Base-by-base conservation (phyloP, 352 stramenopile species). In the Phytopythium sindhum region DNA sequence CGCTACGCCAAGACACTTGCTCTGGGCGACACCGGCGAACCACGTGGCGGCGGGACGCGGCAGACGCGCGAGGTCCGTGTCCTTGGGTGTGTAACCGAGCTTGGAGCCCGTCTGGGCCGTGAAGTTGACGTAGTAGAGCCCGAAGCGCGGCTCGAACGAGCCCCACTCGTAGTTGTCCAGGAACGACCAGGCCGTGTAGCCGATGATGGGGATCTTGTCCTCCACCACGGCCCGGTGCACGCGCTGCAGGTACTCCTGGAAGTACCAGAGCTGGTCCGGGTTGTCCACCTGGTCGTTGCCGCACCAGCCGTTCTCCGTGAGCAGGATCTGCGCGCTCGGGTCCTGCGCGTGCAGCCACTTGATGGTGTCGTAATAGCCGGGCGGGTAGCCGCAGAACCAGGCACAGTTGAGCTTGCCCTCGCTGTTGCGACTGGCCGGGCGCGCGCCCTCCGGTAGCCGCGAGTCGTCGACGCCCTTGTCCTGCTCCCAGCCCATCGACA, bases 121-220 rank as follows among this genome's bases (percentile, higher is more conserved):
- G 64, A 78, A 89, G 57, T 89, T 78, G 48, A 86, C 77, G 66
- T 87, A 85, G 68, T 82, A 89, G 53, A 89, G 70, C 17, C 80
- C 80, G 66, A 87, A 89, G 55, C 80, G 77, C 10, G 73, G 71
- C 23, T 67, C 64, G 64, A 74, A 85, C 54, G 75, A 67, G 24
- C 76, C 76, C 63, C 76, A 85, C 64, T 70, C 74, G 44, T 74
- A 80, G 29, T 78, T 82, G 48, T 84, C 77, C n/a, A 78, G 67
- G 2, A 78, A 77, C 11, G 64, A 74, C 68, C 68, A 74, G 9
- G 68, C 68, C 28, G 68, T 74, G 68, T 74, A 74, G 0, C 68
- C 68, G 24, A 74, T 69, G 10, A 74, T 51, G 7, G 64, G 64
- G 52, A 74, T 74, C n/a, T 74, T 68, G 54, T 74, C 64, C 35